phyloP scores from a whole-genome alignment of 2,329 filamentous ascomycete genomes.

The Sphaerulina musiva region DNA sequence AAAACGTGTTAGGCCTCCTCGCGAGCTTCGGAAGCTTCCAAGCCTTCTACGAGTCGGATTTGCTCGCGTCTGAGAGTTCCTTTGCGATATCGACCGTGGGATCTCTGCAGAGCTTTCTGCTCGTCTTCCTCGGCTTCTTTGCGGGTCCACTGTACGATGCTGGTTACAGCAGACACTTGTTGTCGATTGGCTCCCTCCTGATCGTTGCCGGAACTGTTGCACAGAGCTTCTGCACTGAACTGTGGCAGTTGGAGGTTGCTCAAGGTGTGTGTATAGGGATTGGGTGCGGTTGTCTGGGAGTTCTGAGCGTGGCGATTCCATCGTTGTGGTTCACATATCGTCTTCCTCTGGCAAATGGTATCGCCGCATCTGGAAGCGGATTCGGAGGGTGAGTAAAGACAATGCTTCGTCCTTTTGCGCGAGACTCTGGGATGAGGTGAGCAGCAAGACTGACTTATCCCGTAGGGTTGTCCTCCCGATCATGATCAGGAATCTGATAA shows the following conservation, averaged over 20 bases:
- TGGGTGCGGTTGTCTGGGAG: too few species aligned
- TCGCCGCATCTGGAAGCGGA: too few species aligned
- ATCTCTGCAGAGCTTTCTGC: slow-evolving; percentile 40
- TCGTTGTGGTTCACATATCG: too few species aligned
- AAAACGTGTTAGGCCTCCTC: slow-evolving; percentile 24
- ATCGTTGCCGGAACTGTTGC: slow-evolving; percentile 26
- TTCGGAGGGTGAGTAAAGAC: too few species aligned
- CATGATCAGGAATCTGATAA: too few species aligned
- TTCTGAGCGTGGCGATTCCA: too few species aligned
- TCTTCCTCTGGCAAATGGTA: too few species aligned
- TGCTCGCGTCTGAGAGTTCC: slow-evolving; percentile 32
- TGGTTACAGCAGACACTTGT: slow-evolving; percentile 8
- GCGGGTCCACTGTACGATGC: slow-evolving; percentile 11
- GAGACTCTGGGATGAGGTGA: too few species aligned
- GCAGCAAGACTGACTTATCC: too few species aligned
- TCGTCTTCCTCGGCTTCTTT: slow-evolving; percentile 34
- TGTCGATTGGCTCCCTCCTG: slow-evolving; percentile 33
- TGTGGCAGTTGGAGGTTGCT: slow-evolving; percentile 27
- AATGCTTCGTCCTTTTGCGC: too few species aligned
- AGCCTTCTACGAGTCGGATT: slow-evolving; percentile 37
- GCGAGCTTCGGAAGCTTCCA: slow-evolving; percentile 43
- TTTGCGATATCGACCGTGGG: slow-evolving; percentile 43
- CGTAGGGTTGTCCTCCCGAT: too few species aligned
- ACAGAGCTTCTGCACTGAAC: background rate
- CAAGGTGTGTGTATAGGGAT: slow-evolving; percentile 28